These are phyloP conservation scores for Polytrichum formosum DNA, from an alignment of 225 moss, liverwort and hornwort species.

Conservation along the genomic window DNA sequence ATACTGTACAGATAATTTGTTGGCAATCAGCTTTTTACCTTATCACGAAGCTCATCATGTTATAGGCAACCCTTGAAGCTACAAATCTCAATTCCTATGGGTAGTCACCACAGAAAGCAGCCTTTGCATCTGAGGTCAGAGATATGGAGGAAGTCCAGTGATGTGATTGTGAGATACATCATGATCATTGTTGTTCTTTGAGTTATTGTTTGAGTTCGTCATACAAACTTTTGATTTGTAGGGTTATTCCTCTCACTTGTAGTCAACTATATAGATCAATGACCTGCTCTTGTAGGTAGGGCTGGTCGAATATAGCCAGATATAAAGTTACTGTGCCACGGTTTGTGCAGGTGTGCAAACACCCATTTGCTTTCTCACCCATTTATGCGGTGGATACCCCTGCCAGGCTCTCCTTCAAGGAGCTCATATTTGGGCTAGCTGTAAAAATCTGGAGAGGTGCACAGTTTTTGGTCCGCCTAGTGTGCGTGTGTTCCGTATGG, in stretches of 20 bases:
- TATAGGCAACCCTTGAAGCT: too few species aligned
- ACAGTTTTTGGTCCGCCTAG: slow-evolving; percentile 72
- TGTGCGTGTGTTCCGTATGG: slow-evolving; percentile 92
- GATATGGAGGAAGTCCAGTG: too few species aligned
- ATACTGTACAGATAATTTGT: too few species aligned
- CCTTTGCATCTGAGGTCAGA: too few species aligned
- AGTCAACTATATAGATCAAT: background rate
- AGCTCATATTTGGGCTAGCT: slow-evolving; percentile 79
- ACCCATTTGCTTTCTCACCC: slow-evolving; percentile 96
- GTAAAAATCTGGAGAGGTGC: slow-evolving; percentile 76
- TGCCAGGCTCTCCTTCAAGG: slow-evolving; percentile 79
- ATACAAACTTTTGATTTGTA: background rate
- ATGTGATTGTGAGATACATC: too few species aligned
- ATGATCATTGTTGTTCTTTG: too few species aligned
- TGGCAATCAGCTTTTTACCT: too few species aligned
- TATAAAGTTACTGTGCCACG: slow-evolving; percentile 5
- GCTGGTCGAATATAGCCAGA: slow-evolving; percentile 6
- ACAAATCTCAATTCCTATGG: too few species aligned
- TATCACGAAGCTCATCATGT: too few species aligned
- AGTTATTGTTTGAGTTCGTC: too few species aligned
- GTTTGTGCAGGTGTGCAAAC: slow-evolving; percentile 90
- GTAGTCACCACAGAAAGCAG: too few species aligned
- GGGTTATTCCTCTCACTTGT: slow-evolving; percentile 5
- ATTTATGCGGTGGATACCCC: slow-evolving; percentile 90
- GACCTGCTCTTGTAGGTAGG: background rate